Base-by-base conservation (phyloP, 2,329 filamentous ascomycete species). In the Pseudofabraea citricarpa region DNA sequence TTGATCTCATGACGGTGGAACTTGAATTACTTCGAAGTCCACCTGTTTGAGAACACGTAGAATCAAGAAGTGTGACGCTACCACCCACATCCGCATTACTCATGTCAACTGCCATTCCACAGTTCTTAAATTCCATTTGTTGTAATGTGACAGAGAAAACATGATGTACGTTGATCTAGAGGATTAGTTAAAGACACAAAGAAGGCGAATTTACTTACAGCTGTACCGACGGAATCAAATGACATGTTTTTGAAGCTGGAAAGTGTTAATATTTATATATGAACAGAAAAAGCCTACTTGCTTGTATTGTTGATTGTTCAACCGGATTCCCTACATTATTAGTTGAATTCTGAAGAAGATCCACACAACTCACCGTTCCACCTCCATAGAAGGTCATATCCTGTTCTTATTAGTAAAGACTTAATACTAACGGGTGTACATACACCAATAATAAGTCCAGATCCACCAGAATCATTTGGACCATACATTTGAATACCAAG, bases 101-200 rank as follows among this genome's bases (percentile, higher is more conserved):
- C 36, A 43, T 27, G 23, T 48, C 49, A n/a, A 62, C 54, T n/a
- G 56, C 56, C 20, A 56, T 35, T 5, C 48, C 27, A 24, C 55
- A 53, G 7, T 49, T 49, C 31, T 59, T 53, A 19, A 64, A 64
- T 1, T 40, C 51, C 33, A 45, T 36, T 3, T 33, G 32, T 19
- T 47, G 45, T 18, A 39, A 24, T 4, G 36, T 22, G 22, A 27
- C 35, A 5, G 35, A 39, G 15, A 33, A 44, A 22, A 37, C 35
- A 22, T 37, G 35, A 21, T 37, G 35, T 7, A 37, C 35, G 12
- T 18, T n/a, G 6, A 31, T 31, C 27, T 31, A 31, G 6, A 31
- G 9, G 9, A 12, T 7, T 31, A 6, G 16, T 12, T 5, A 31
- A 31, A 31, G 13, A 12, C 3, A 31, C 6, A 9, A n/a, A n/a